Evolutionary conservation across 1,284 basidiomycete species (phyloP).

Genomic region (Sanghuangporus sanghuang): DNA sequence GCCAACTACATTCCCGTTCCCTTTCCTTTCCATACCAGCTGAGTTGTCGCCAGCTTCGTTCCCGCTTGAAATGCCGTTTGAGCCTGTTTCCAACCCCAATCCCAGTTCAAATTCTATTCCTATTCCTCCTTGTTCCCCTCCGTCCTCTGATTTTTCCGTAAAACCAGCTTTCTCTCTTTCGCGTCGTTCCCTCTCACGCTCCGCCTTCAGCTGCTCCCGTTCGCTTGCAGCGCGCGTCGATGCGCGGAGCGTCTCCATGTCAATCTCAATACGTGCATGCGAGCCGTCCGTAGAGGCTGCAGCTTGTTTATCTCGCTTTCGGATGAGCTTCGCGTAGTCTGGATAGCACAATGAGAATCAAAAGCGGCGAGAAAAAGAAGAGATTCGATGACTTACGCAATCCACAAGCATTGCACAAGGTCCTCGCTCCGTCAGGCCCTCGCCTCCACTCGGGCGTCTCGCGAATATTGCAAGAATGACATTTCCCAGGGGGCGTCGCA

Average conservation of each 20-base stretch:
- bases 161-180: background rate
- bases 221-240: slow-evolving; percentile 53
- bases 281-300: slow-evolving; percentile 40
- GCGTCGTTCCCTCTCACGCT: slow-evolving; percentile 5
- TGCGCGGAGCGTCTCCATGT: slow-evolving; percentile 67
- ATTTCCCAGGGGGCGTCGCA: slow-evolving; percentile 75
- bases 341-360: background rate
- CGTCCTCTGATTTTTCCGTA: background rate
- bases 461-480: slow-evolving; percentile 77
- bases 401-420: slow-evolving; percentile 78
- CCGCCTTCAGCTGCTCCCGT: slow-evolving; percentile 18
- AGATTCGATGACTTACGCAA: slow-evolving; percentile 51
- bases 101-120: background rate
- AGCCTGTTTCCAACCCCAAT: background rate
- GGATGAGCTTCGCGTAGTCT: slow-evolving; percentile 78
- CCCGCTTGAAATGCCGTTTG: background rate
- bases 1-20: background rate
- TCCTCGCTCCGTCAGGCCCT: slow-evolving; percentile 74
- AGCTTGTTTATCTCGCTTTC: slow-evolving; percentile 60
- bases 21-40: background rate
- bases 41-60: background rate
- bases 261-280: slow-evolving; percentile 43
- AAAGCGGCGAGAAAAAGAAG: slow-evolving; percentile 10
- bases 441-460: slow-evolving; percentile 83
- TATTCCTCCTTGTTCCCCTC: background rate